phyloP scores from a whole-genome alignment of 768 basidiomycete species.

The Fistulinella prunicolor region DNA sequence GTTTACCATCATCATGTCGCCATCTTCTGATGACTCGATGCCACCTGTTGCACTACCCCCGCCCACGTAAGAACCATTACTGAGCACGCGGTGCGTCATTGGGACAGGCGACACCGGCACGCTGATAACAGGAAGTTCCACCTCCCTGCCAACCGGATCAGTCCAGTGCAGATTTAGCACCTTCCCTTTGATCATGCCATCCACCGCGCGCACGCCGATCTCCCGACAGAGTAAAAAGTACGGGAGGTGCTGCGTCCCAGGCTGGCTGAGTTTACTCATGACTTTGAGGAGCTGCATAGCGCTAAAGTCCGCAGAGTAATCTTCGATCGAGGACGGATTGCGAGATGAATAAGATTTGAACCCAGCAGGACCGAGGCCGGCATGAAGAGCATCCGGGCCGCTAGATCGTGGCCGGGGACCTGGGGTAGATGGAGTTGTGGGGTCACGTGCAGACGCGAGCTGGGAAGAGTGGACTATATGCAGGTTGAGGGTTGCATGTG shows the following conservation, averaged over 20 bases:
- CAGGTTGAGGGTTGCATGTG: conserved; percentile 77
- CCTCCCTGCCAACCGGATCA: conserved; percentile 61
- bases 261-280: conserved; percentile 72
- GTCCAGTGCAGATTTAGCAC: conserved; percentile 78
- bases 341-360: conserved; percentile 52
- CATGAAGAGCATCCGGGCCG: conserved; percentile 51
- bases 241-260: conserved; percentile 59
- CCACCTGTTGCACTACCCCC: conserved; percentile 43
- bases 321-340: conserved; percentile 33
- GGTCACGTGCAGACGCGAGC: conserved; percentile 38
- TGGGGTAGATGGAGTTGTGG: conserved; percentile 31
- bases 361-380: conserved; percentile 57
- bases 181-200: conserved; percentile 78
- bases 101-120: conserved; percentile 27
- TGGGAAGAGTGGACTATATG: conserved; percentile 86
- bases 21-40: conserved; percentile 38
- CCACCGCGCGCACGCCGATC: conserved; percentile 78
- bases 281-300: conserved; percentile 78
- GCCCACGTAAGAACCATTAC: conserved; percentile 26
- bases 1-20: conserved; percentile 48
- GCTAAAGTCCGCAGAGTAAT: conserved; percentile 65
- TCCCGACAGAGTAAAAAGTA: conserved; percentile 84
- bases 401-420: conserved; percentile 35
- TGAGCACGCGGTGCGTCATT: conserved; percentile 27
- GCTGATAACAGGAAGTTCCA: conserved; percentile 28